phyloP scores from a whole-genome alignment of 2,329 filamentous ascomycete species.

The Lithohypha guttulata region DNA sequence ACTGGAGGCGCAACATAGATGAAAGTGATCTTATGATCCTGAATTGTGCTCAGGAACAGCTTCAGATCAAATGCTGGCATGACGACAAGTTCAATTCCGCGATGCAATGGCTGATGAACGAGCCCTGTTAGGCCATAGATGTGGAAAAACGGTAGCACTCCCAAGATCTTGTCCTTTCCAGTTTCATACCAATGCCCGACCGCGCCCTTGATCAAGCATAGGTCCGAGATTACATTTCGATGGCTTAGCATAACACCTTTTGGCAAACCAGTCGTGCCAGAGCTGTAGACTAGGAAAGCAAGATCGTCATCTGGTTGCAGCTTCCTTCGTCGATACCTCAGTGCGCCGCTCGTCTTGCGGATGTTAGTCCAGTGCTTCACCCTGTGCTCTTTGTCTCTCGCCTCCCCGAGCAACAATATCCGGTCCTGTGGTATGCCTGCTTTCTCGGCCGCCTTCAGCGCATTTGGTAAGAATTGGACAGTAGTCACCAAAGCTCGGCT shows the following conservation, averaged over 20 bases:
- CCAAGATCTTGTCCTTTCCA: slow-evolving; percentile 61
- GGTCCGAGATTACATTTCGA: slow-evolving; percentile 68
- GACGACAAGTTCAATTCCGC: slow-evolving; percentile 57
- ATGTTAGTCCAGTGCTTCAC: slow-evolving; percentile 66
- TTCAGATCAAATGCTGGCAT: slow-evolving; percentile 76
- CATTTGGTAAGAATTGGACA: slow-evolving; percentile 51
- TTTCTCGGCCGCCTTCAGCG: slow-evolving; percentile 55
- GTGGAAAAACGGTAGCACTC: slow-evolving; percentile 81
- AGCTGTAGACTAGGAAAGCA: slow-evolving; percentile 78
- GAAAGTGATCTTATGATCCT: slow-evolving; percentile 65
- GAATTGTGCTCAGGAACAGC: slow-evolving; percentile 63
- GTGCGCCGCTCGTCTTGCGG: slow-evolving; percentile 52
- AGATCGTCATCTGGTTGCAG: slow-evolving; percentile 61
- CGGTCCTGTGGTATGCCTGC: slow-evolving; percentile 61
- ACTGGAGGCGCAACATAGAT: slow-evolving; percentile 77
- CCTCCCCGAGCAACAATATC: slow-evolving; percentile 70
- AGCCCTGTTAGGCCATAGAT: slow-evolving; percentile 74
- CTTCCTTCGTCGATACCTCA: slow-evolving; percentile 49
- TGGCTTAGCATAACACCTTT: slow-evolving; percentile 89
- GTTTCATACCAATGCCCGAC: slow-evolving; percentile 41
- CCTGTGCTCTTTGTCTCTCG: slow-evolving; percentile 45
- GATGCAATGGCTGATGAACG: slow-evolving; percentile 57
- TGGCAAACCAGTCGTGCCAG: slow-evolving; percentile 79
- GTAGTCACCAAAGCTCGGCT: slow-evolving; percentile 71
- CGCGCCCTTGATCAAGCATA: slow-evolving; percentile 46